Conservation (phyloP, 345 rosid genomes). For the Aquilaria yunnanensis region DNA sequence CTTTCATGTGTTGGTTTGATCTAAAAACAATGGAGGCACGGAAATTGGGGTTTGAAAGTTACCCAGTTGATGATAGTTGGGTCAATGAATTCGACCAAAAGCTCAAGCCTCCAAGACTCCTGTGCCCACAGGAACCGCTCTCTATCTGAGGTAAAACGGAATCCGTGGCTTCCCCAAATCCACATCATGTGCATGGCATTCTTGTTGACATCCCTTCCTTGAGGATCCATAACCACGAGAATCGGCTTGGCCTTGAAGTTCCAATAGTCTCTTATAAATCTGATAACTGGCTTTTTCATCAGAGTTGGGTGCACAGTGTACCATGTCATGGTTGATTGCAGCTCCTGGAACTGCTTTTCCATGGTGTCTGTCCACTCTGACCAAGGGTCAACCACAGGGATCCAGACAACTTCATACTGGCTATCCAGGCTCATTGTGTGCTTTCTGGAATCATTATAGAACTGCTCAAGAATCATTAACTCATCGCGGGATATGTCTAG, state of each 20-base stretch:
- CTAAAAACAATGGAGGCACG: no score
- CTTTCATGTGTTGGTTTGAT: no score
- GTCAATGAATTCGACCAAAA: constrained; percentile 75
- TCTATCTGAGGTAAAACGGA: constrained; percentile 71
- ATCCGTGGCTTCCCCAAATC: constrained; percentile 95
- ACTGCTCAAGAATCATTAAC: constrained; percentile 76
- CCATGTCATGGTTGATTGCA: constrained; percentile 75
- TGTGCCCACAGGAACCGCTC: constrained; percentile 84
- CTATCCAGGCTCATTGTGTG: constrained; percentile 41
- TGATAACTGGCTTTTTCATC: constrained; percentile 58
- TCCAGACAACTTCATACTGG: constrained; percentile 85
- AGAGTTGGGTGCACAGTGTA: constrained; percentile 63
- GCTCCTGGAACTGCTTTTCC: constrained; percentile 42
- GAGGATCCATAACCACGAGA: constrained; percentile 84
- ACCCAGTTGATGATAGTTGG: constrained; percentile 71
- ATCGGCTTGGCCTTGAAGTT: constrained; percentile 89
- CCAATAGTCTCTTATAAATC: constrained; percentile 70
- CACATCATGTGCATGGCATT: constrained; percentile 99
- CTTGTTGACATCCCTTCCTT: constrained; percentile 70
- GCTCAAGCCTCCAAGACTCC: constrained; percentile 74
- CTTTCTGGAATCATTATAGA: constrained; percentile 62
- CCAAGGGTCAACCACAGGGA: constrained; percentile 55
- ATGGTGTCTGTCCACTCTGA: constrained; percentile 28
- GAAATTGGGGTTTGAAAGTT: background rate
- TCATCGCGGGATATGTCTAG: constrained; percentile 63